Evolutionary conservation across 2,329 filamentous ascomycete genomes (phyloP).

Genomic region (Cryphonectria nitschkei): DNA sequence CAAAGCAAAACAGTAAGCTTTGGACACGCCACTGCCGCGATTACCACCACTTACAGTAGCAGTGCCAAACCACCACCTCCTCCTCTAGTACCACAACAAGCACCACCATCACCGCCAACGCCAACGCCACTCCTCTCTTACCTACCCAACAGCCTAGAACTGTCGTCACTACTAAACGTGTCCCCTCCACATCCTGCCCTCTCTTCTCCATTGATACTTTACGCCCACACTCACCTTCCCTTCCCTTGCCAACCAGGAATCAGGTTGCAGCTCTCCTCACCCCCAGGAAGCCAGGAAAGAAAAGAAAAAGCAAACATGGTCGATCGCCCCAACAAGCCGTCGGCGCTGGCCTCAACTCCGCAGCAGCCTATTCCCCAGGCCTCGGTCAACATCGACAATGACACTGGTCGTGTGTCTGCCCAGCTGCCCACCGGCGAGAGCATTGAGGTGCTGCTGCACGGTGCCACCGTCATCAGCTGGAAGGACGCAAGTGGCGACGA

Average conservation of each 20-base stretch:
- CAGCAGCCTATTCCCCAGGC: constrained; percentile 71
- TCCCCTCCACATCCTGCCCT: not conserved
- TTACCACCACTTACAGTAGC: not conserved
- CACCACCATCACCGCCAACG: constrained; percentile 4
- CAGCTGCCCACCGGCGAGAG: constrained; percentile 84
- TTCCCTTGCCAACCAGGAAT: not conserved
- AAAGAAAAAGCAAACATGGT: constrained; percentile 56
- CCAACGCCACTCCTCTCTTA: not conserved
- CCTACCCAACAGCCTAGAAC: not conserved
- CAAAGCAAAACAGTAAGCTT: constrained; percentile 20
- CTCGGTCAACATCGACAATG: constrained; percentile 73
- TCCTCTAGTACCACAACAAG: not conserved
- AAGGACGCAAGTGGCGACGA: constrained; percentile 78
- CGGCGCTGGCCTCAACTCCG: constrained; percentile 74
- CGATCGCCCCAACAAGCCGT: constrained; percentile 83
- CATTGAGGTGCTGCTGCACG: constrained; percentile 83
- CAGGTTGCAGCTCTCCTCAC: constrained; percentile 6
- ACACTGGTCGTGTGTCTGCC: constrained; percentile 75
- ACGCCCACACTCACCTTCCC: not conserved
- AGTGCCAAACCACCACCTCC: constrained; percentile 1
- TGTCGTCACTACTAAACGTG: not conserved
- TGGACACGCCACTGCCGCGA: constrained; percentile 9
- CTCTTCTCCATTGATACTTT: constrained; percentile 6
- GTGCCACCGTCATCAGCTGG: constrained; percentile 93
- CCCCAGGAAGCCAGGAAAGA: not conserved